Evolutionary conservation across 1,139 yeast genomes (phyloP).

Genomic region (Debaryomycetaceae sp.): DNA sequence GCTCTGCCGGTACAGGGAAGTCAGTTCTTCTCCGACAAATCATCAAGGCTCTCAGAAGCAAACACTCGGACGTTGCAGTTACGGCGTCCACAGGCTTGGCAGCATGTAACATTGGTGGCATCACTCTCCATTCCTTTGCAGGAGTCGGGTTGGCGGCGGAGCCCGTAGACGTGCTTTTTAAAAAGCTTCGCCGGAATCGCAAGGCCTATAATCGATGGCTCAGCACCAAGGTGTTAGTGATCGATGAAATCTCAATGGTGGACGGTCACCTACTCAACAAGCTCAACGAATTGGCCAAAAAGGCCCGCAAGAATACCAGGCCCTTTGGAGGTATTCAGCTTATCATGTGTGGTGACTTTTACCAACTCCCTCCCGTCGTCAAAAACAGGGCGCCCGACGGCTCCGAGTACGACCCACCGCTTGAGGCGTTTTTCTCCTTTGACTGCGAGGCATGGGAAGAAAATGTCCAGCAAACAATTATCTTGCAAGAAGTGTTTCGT

Average conservation of each 20-base stretch:
- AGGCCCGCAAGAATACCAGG: conserved; percentile 30
- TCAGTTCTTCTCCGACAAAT: conserved; percentile 65
- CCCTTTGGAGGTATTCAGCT: conserved; percentile 92
- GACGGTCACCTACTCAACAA: conserved; percentile 68
- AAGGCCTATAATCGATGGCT: conserved; percentile 54
- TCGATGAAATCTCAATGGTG: conserved; percentile 88
- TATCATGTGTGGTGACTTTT: conserved; percentile 81
- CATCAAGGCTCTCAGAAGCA: conserved; percentile 44
- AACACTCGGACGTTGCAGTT: conserved; percentile 54
- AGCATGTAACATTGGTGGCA: conserved; percentile 85
- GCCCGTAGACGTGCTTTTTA: conserved; percentile 25
- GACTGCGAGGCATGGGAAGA: conserved; percentile 67
- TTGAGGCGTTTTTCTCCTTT: conserved; percentile 50
- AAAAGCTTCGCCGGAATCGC: conserved; percentile 45
- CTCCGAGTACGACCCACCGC: conserved; percentile 8
- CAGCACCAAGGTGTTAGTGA: conserved; percentile 49
- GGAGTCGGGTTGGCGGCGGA: conserved; percentile 70
- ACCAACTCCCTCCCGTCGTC: conserved; percentile 78
- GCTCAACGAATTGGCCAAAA: conserved; percentile 54
- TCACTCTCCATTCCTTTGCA: conserved; percentile 74
- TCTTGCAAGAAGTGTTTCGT: conserved; percentile 74
- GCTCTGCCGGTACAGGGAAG: conserved; percentile 96
- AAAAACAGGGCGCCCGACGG: conserved; percentile 16
- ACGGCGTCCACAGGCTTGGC: conserved; percentile 93
- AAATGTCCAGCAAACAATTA: conserved; percentile 54